Evolutionary conservation across 495 filamentous ascomycete genomes (phyloP).

Genomic region (Platismatia glauca): DNA sequence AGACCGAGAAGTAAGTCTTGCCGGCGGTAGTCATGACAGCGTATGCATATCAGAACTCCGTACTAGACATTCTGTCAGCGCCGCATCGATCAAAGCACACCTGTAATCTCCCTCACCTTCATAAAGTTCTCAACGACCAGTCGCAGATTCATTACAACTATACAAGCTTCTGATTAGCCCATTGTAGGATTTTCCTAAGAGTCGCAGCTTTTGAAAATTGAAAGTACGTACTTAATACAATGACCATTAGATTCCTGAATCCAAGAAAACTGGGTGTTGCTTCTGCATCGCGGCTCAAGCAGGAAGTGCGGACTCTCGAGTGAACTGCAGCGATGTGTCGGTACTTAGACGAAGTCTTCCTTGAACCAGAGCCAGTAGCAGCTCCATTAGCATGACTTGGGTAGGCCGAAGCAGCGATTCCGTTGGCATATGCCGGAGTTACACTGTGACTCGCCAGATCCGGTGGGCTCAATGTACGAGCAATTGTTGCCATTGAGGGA

Average conservation of each 20-base stretch:
- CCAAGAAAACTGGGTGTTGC: conserved; percentile 76
- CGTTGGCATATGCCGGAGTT: neutral
- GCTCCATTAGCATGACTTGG: neutral
- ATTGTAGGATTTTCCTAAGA: neutral
- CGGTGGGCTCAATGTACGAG: neutral
- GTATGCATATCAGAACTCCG: conserved; percentile 84
- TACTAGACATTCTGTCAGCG: conserved; percentile 46
- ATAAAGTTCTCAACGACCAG: conserved; percentile 94
- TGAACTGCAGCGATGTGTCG: conserved; percentile 84
- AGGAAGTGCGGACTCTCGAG: conserved; percentile 58
- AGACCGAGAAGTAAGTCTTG: conserved; percentile 69
- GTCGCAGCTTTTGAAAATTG: neutral
- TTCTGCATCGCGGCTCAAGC: conserved; percentile 72
- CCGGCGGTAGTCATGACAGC: conserved; percentile 77
- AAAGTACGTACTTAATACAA: conserved; percentile 62
- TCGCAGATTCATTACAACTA: conserved; percentile 86
- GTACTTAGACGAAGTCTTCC: conserved; percentile 46
- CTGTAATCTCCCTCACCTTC: conserved; percentile 50
- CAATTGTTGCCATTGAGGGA: neutral
- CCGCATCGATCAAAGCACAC: neutral
- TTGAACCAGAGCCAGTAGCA: neutral
- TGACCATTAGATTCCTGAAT: conserved; percentile 92
- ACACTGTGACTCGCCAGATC: neutral
- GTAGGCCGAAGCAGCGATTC: neutral
- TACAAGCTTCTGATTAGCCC: neutral